Percentiles rank a stretch among this genome's conserved stretches.
Evolutionary conservation across 352 stramenopile species (phyloP).

Genomic region (Aphanomyces euteiches): DNA sequence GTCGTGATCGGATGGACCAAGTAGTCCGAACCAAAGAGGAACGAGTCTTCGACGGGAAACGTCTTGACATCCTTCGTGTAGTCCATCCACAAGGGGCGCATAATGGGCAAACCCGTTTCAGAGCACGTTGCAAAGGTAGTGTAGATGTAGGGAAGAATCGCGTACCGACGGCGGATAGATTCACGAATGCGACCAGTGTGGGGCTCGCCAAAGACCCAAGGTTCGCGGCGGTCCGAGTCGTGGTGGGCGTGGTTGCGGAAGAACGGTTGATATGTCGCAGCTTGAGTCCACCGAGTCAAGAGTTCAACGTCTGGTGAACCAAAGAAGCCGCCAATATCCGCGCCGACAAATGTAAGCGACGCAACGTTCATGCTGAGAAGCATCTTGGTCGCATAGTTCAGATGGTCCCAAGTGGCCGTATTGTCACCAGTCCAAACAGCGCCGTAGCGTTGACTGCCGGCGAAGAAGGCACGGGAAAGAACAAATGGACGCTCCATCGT

Average conservation of each 20-base stretch:
- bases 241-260: constrained; percentile 99
- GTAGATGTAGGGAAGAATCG: constrained; percentile 95
- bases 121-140: constrained; percentile 77
- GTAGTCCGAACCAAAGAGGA: constrained; percentile 92
- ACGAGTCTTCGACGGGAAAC: constrained; percentile 92
- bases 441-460: constrained; percentile 95
- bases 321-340: constrained; percentile 99
- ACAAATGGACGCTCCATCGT: constrained; percentile 93
- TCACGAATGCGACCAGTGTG: constrained; percentile 85
- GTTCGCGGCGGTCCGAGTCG: constrained; percentile 97
- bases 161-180: constrained; percentile 93
- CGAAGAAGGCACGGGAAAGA: constrained; percentile 96
- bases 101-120: constrained; percentile 68
- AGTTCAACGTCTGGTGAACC: constrained; percentile 94
- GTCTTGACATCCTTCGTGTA: constrained; percentile 85
- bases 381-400: constrained; percentile 96
- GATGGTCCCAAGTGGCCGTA: constrained; percentile 92
- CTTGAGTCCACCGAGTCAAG: constrained; percentile 95
- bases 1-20: constrained; percentile 95
- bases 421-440: constrained; percentile 99
- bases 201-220: constrained; percentile 97
- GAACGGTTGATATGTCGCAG: constrained; percentile 96
- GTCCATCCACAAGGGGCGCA: constrained; percentile 96
- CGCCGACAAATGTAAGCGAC: constrained; percentile 95
- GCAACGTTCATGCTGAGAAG: constrained; percentile 94